These are phyloP conservation scores for Pleurotus ostreatus DNA, from an alignment of 768 basidiomycete genomes.

Conservation along the genomic window DNA sequence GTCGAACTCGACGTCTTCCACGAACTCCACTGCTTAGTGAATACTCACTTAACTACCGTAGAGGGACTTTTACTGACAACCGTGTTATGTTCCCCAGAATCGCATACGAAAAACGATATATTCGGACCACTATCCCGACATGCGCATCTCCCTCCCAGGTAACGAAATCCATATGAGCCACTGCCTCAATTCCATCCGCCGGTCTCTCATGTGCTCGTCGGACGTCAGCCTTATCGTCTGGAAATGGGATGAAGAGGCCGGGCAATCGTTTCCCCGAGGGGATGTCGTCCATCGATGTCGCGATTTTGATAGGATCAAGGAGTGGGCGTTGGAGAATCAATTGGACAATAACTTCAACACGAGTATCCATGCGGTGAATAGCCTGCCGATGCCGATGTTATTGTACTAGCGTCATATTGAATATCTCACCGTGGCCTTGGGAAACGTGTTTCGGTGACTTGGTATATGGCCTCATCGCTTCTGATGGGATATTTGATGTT, in stretches of 20 bases:
- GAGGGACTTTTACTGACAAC: no score
- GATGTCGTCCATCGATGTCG: slow-evolving; percentile 13
- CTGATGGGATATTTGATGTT: background rate
- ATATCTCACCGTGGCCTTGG: no score
- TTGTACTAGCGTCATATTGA: no score
- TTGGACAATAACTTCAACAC: no score
- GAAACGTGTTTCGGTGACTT: no score
- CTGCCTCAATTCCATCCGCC: slow-evolving; percentile 18
- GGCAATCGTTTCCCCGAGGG: background rate
- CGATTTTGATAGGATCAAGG: slow-evolving; percentile 15
- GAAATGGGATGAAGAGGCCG: slow-evolving; percentile 15
- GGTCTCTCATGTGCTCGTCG: slow-evolving; percentile 15
- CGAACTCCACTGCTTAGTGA: slow-evolving; percentile 18
- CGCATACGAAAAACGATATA: slow-evolving; percentile 14
- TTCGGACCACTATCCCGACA: slow-evolving; percentile 13
- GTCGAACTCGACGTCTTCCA: slow-evolving; percentile 22
- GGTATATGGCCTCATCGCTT: background rate
- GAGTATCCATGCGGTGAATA: no score
- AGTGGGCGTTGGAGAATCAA: slow-evolving; percentile 13
- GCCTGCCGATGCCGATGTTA: no score
- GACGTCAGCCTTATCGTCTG: slow-evolving; percentile 19
- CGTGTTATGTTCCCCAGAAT: slow-evolving; percentile 8
- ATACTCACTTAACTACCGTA: background rate
- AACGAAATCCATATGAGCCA: slow-evolving; percentile 14
- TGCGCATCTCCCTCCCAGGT: slow-evolving; percentile 1